Evolutionary conservation across 441 rosid genomes (phyloP).

Genomic region (Syzygium syzygioides): DNA sequence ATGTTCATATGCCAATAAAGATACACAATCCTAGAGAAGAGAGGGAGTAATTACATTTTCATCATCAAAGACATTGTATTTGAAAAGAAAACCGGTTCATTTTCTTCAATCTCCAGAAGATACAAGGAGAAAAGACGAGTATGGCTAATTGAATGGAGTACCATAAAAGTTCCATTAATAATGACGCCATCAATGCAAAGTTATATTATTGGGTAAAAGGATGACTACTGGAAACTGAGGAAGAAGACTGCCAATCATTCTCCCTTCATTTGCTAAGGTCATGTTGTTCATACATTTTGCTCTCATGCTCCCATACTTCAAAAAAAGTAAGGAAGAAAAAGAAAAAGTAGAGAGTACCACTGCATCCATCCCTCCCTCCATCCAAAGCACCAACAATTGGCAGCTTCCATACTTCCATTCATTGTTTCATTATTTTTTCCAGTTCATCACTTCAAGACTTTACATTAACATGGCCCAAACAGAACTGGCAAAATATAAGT

Average conservation of each 20-base stretch:
- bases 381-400: neutral
- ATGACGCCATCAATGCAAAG: neutral
- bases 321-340: neutral
- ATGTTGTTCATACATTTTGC: neutral
- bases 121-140: neutral
- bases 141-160: neutral
- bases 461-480: neutral
- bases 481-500: neutral
- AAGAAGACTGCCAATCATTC: neutral
- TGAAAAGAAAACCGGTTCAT: neutral
- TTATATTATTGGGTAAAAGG: neutral
- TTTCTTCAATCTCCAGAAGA: neutral
- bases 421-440: neutral
- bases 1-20: constrained; percentile 69
- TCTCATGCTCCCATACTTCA: neutral
- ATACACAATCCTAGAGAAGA: constrained; percentile 60
- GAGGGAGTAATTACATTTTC: neutral
- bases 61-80: neutral
- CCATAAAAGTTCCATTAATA: neutral
- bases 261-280: neutral
- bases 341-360: neutral
- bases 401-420: neutral
- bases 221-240: neutral
- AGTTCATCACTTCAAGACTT: neutral
- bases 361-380: neutral